Base-by-base conservation (phyloP, 2,329 filamentous ascomycete species). In the Scedosporium aurantiacum region DNA sequence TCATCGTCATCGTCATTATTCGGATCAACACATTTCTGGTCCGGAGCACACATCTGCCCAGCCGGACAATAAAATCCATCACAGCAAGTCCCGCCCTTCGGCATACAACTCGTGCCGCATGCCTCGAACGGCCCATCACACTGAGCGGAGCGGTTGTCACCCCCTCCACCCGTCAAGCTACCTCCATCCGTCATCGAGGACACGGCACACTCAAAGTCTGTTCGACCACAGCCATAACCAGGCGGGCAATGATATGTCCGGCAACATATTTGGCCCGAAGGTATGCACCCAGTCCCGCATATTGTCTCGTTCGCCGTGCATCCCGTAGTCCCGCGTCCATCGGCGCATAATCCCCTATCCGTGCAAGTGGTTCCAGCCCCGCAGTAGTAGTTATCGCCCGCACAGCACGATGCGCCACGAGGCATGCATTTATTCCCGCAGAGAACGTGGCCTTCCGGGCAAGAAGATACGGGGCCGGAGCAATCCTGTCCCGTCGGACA, bases 11-110 rank as follows among this genome's bases (percentile, higher is more conserved):
- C 50, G 50, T n/a, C 4, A 47, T 54, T 27, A 47, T 54, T 27
- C 50, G 50, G 23, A 28, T 54, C 50, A 14, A 27, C 23, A 28
- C 50, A 54, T 27, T 54, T 23, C 50, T 54, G 18, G 27, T 57
- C 37, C 25, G 27, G 16, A 32, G 55, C 55, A 25, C 55, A 57
- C 21, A 28, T 41, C 27, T 37, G 27, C 25, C 37, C 55, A 16
- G n/a, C 32, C n/a, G 55, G 55, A 25, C 55, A 57, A 25, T 57
- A 57, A 41, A 57, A 57, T 5, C 37, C 55, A 27, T 57, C 55
- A 5, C 55, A 57, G 25, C 55, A 57, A 25, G 37, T 41, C 14
- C n/a, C 25, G 6, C 25, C 25, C 21, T n/a, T 41, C n/a, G 55
- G 55, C 55, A 57, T 57, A 16, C 55, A 57, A 57, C 55, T 57